Evolutionary conservation across 148 eudicot genomes (phyloP).

Genomic region (Heliosperma pusillum): DNA sequence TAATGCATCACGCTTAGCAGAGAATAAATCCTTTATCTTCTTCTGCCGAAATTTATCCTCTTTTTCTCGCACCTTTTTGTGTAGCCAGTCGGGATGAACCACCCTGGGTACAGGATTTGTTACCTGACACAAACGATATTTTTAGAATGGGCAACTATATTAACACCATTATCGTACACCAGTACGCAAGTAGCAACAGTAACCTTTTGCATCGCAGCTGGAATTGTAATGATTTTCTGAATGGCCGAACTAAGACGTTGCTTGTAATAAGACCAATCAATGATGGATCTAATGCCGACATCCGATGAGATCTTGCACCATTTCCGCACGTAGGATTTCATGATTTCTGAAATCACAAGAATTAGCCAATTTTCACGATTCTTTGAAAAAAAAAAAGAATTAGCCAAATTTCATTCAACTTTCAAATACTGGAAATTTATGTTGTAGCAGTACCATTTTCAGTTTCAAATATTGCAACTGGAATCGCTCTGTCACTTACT

Average conservation of each 20-base stretch:
- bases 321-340: conserved; percentile 82
- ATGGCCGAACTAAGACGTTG: conserved; percentile 93
- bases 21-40: conserved; percentile 76
- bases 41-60: conserved; percentile 92
- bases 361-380: conserved; percentile 17
- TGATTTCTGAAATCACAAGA: conserved; percentile 53
- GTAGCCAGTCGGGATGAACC: conserved; percentile 97
- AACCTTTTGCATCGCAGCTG: conserved; percentile 99
- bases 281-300: conserved; percentile 79
- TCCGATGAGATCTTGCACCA: conserved; percentile 97
- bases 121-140: conserved; percentile 44
- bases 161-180: background rate
- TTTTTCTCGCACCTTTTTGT: conserved; percentile 92
- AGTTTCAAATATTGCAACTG: conserved; percentile 96
- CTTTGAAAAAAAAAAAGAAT: conserved; percentile 1
- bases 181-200: conserved; percentile 19
- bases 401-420: conserved; percentile 16
- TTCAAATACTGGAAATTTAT: conserved; percentile 1
- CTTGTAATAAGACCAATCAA: conserved; percentile 98
- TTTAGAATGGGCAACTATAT: conserved; percentile 20
- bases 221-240: conserved; percentile 94
- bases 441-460: conserved; percentile 57
- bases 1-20: conserved; percentile 35
- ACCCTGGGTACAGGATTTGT: conserved; percentile 98
- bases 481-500: conserved; percentile 98